A percentile compares a stretch with the other conserved stretches of the same genome.
Evolutionary conservation across 2,329 filamentous ascomycete species (phyloP).

Genomic region (Colletotrichum caudatum): DNA sequence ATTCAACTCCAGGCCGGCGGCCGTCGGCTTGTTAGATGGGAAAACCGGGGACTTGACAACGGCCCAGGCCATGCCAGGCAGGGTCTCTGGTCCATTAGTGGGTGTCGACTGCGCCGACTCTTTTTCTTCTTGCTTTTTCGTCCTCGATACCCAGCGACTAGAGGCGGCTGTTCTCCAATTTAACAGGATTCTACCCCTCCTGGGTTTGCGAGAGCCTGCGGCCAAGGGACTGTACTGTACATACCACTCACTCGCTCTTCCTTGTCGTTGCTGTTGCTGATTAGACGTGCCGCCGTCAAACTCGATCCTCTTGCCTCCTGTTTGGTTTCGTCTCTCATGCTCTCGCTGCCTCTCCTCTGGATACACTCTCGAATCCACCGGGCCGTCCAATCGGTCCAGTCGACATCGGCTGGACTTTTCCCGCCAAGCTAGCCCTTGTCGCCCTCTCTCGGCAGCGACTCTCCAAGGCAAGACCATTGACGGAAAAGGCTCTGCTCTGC

Average conservation of each 20-base stretch:
- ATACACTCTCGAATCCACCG: conserved; percentile 10
- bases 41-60: conserved; percentile 34
- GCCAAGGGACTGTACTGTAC: conserved; percentile 9
- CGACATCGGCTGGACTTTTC: conserved; percentile 24
- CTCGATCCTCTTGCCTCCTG: conserved; percentile 25
- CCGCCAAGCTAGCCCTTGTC: conserved; percentile 25
- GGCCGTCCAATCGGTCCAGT: conserved; percentile 24
- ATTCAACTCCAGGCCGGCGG: conserved; percentile 37
- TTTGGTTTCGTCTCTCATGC: background rate
- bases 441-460: conserved; percentile 22
- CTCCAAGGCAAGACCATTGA: conserved; percentile 28
- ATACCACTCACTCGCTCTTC: background rate
- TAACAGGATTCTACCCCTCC: conserved; percentile 40
- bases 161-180: conserved; percentile 38
- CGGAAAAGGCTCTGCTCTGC: conserved; percentile 10
- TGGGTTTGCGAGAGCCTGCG: conserved; percentile 22
- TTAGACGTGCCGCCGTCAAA: conserved; percentile 2
- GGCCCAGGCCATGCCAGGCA: conserved; percentile 37
- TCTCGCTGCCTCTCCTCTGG: background rate
- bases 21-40: conserved; percentile 39
- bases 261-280: conserved; percentile 6
- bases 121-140: background rate
- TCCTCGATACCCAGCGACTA: conserved; percentile 17
- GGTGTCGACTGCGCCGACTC: conserved; percentile 21
- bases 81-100: conserved; percentile 26